Conservation (phyloP, 2,329 filamentous ascomycete genomes). For the Phialocephala sp. region DNA sequence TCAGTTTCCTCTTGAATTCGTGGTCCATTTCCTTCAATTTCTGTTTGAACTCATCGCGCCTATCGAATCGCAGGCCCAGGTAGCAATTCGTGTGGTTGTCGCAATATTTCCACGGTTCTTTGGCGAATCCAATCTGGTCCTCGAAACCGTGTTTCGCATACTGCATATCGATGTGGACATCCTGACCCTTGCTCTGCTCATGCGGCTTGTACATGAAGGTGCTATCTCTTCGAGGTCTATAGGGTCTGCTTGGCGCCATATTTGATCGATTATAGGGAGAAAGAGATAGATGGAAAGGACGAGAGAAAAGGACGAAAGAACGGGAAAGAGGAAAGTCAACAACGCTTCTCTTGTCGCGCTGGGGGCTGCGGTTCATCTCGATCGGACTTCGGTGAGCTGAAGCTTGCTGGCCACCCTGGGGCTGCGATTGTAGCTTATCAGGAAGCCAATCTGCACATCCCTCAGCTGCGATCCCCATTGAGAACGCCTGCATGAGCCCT, state of each 20-base stretch:
- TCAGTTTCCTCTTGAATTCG: not conserved
- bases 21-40: constrained; percentile 7
- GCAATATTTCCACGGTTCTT: constrained; percentile 24
- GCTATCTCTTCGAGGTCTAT: not conserved
- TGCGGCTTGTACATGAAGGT: constrained; percentile 4
- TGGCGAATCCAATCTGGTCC: constrained; percentile 7
- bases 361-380: not conserved
- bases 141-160: constrained; percentile 15
- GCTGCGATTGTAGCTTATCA: not conserved
- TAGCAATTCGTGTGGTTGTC: constrained; percentile 20
- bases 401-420: not conserved
- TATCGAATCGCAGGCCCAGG: constrained; percentile 21
- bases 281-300: not conserved
- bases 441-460: constrained; percentile 8
- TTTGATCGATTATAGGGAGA: not conserved
- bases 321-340: not conserved
- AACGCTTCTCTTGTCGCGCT: not conserved
- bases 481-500: not conserved
- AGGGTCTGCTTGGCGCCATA: constrained; percentile 1
- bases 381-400: not conserved
- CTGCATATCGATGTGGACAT: constrained; percentile 26
- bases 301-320: not conserved
- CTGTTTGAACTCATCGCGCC: constrained; percentile 15
- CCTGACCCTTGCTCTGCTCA: constrained; percentile 13
- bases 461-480: not conserved